Evolutionary conservation across 2,329 filamentous ascomycete genomes (phyloP).

Genomic region (Penicillium sclerotiorum): DNA sequence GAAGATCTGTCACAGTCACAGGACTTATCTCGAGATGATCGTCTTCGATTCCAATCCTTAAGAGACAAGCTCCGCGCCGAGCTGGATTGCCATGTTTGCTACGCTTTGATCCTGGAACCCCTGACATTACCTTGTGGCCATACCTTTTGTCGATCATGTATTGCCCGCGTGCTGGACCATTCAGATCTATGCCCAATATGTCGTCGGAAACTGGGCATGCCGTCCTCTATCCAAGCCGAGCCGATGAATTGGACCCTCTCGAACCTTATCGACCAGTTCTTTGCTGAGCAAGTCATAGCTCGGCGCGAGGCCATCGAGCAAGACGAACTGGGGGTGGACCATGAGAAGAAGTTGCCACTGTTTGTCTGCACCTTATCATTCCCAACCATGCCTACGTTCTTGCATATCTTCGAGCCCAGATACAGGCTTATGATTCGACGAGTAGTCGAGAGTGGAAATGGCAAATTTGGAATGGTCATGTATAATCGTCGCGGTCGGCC

Average conservation of each 20-base stretch:
- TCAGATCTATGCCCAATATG: constrained; percentile 80
- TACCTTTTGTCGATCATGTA: constrained; percentile 81
- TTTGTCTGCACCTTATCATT: constrained; percentile 84
- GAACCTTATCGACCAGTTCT: constrained; percentile 68
- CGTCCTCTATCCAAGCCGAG: constrained; percentile 52
- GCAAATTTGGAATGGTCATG: constrained; percentile 84
- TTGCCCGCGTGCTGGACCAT: constrained; percentile 75
- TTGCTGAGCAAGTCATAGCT: constrained; percentile 64
- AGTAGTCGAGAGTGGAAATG: constrained; percentile 67
- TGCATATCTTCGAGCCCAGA: constrained; percentile 90
- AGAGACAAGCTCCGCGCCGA: constrained; percentile 67
- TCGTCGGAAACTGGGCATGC: constrained; percentile 63
- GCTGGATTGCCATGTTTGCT: constrained; percentile 88
- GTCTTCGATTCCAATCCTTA: constrained; percentile 54
- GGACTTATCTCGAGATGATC: constrained; percentile 11
- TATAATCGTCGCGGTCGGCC: constrained; percentile 59
- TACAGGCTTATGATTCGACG: constrained; percentile 88
- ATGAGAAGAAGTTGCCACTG: constrained; percentile 66
- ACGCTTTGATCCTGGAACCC: constrained; percentile 77
- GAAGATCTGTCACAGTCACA: not conserved
- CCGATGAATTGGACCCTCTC: constrained; percentile 65
- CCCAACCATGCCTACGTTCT: constrained; percentile 79
- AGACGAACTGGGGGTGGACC: constrained; percentile 55
- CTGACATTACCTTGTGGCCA: constrained; percentile 85
- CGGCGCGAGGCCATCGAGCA: constrained; percentile 61